phyloP scores from a whole-genome alignment of 495 filamentous ascomycete genomes.

The Penicillium malachiteum region DNA sequence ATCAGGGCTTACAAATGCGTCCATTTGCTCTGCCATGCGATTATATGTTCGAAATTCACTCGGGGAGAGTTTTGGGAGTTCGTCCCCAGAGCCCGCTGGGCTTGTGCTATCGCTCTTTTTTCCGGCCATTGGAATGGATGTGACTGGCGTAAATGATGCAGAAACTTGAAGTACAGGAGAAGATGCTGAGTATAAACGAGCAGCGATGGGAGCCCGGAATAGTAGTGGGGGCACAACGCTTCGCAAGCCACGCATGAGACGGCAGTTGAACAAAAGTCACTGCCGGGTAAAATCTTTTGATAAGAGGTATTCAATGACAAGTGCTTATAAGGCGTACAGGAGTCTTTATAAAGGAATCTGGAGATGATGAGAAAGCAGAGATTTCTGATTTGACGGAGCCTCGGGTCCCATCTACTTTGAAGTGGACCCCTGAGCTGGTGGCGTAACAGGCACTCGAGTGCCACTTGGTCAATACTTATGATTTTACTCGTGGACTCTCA shows the following conservation, averaged over 20 bases:
- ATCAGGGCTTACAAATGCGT: constrained; percentile 57
- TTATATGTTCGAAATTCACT: constrained; percentile 67
- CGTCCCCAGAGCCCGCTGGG: constrained; percentile 1
- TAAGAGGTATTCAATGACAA: not conserved
- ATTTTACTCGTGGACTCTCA: no score
- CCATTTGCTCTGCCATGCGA: constrained; percentile 74
- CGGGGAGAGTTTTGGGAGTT: constrained; percentile 45
- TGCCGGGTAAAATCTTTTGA: constrained; percentile 14
- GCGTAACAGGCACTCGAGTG: not conserved
- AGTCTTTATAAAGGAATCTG: not conserved
- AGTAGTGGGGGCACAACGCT: constrained; percentile 7
- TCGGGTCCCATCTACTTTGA: not conserved
- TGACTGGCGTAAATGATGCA: constrained; percentile 1
- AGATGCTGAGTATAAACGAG: constrained; percentile 1
- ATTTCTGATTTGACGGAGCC: constrained; percentile 19
- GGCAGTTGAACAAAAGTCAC: constrained; percentile 15
- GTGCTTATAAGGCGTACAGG: not conserved
- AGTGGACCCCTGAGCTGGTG: not conserved
- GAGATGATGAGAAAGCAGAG: constrained; percentile 21
- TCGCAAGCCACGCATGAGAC: constrained; percentile 19
- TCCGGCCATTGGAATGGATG: constrained; percentile 1
- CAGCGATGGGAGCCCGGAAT: constrained; percentile 4
- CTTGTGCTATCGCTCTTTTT: constrained; percentile 5
- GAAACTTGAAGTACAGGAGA: not conserved
- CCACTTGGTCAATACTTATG: not conserved